These are phyloP conservation scores for Cladosporium oxysporum DNA, from an alignment of 2,329 filamentous ascomycete genomes.

Conservation along the genomic window DNA sequence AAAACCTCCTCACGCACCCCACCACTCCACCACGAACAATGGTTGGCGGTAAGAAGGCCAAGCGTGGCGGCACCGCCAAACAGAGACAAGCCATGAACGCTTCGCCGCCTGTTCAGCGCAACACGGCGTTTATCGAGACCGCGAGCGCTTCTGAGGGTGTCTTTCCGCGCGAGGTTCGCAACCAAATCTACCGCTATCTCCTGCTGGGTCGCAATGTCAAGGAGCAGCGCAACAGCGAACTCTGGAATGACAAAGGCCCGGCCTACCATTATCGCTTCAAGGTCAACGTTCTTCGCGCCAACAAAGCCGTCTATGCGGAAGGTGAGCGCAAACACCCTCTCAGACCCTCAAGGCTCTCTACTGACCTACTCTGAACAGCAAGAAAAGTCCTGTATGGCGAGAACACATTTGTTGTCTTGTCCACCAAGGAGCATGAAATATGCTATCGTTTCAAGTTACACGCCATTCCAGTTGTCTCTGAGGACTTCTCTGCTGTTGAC, in stretches of 20 bases:
- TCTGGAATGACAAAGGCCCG: neutral
- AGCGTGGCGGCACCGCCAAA: neutral
- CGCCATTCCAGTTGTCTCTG: neutral
- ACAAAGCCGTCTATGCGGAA: slow-evolving; percentile 27
- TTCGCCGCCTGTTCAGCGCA: neutral
- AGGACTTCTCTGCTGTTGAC: neutral
- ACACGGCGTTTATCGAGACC: neutral
- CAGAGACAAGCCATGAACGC: neutral
- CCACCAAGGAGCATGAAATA: neutral
- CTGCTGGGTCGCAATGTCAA: slow-evolving; percentile 9
- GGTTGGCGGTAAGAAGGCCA: neutral
- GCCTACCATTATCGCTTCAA: neutral
- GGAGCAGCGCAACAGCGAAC: neutral
- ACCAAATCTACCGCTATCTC: slow-evolving; percentile 13
- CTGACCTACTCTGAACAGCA: slow-evolving; percentile 21
- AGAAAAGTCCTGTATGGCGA: slow-evolving; percentile 28
- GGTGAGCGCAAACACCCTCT: neutral
- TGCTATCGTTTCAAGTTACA: neutral
- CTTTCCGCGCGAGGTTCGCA: slow-evolving; percentile 14
- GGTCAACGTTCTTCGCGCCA: slow-evolving; percentile 21
- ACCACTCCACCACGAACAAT: neutral
- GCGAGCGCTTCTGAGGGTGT: neutral
- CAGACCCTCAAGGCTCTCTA: too few species aligned
- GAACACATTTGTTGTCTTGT: slow-evolving; percentile 25
- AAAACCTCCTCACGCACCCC: neutral